A percentile compares a stretch with the other conserved stretches of the same genome.
Conservation (phyloP, 129 eudicot genomes). For the Chrysanthemum lavandulifolium region DNA sequence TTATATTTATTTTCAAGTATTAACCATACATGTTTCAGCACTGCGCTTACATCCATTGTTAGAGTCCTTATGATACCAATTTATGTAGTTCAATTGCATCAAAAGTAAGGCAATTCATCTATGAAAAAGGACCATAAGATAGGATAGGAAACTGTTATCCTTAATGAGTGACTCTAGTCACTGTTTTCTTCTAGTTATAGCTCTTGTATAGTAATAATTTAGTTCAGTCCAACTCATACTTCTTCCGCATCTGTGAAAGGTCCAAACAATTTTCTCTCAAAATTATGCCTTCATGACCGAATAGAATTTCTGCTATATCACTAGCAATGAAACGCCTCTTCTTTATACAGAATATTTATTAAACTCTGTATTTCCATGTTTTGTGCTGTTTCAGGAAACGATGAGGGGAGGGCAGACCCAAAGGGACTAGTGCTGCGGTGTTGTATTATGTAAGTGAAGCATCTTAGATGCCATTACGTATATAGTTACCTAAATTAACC, state of each 20-base stretch:
- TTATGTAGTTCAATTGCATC: not conserved
- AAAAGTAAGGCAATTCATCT: not conserved
- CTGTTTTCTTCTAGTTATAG: no score
- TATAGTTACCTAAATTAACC: slow-evolving; percentile 42
- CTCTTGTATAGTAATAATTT: no score
- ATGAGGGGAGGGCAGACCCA: slow-evolving; percentile 68
- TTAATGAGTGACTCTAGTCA: no score
- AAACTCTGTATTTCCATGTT: slow-evolving; percentile 1
- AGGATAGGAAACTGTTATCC: no score
- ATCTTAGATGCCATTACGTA: slow-evolving; percentile 22
- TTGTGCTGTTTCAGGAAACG: slow-evolving; percentile 50
- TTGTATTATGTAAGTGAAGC: slow-evolving; percentile 57
- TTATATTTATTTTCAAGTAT: not conserved
- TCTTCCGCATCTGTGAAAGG: no score
- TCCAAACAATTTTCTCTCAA: not conserved
- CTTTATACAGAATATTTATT: no score
- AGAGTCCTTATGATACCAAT: not conserved
- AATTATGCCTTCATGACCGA: not conserved
- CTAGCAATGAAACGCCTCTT: not conserved
- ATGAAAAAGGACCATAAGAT: no score
- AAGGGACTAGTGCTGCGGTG: slow-evolving; percentile 65
- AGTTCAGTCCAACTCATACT: no score
- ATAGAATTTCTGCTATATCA: not conserved
- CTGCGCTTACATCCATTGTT: not conserved
- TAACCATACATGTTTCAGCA: not conserved